Percentiles rank a stretch among this genome's conserved stretches.
phyloP scores from a whole-genome alignment of 345 rosid species.

The Eucalyptus lansdowneana region DNA sequence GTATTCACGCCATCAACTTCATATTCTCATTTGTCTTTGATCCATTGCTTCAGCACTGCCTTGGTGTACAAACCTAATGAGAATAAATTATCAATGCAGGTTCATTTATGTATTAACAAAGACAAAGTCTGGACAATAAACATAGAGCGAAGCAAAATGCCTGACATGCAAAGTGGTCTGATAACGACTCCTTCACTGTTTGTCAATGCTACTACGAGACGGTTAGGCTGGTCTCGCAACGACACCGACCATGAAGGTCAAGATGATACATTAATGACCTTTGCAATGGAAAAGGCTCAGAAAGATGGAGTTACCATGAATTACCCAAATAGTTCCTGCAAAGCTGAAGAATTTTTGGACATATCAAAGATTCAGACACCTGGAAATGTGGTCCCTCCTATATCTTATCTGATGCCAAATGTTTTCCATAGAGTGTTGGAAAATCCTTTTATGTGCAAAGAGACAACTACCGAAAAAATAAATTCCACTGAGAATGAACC shows the following conservation, averaged over 20 bases:
- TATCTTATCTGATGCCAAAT: conserved; percentile 4
- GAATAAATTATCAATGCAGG: conserved; percentile 12
- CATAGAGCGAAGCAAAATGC: not conserved
- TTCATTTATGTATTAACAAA: conserved; percentile 2
- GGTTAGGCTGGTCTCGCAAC: not conserved
- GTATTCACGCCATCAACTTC: not conserved
- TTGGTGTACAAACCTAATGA: not conserved
- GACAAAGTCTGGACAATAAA: not conserved
- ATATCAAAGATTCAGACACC: not conserved
- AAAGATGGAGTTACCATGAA: not conserved
- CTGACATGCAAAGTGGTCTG: not conserved
- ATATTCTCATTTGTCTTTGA: not conserved
- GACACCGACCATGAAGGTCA: not conserved
- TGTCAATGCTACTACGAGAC: conserved; percentile 8
- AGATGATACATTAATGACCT: not conserved
- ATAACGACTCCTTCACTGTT: conserved; percentile 6
- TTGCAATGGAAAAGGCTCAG: not conserved
- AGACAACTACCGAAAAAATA: not conserved
- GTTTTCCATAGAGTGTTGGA: not conserved
- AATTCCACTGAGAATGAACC: not conserved
- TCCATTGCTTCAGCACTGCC: not conserved
- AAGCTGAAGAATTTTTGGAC: not conserved
- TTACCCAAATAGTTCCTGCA: not conserved
- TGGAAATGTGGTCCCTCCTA: not conserved
- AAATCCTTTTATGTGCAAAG: not conserved